Conservation (phyloP, 2,329 filamentous ascomycete genomes). For the Cyphellophora europaea region DNA sequence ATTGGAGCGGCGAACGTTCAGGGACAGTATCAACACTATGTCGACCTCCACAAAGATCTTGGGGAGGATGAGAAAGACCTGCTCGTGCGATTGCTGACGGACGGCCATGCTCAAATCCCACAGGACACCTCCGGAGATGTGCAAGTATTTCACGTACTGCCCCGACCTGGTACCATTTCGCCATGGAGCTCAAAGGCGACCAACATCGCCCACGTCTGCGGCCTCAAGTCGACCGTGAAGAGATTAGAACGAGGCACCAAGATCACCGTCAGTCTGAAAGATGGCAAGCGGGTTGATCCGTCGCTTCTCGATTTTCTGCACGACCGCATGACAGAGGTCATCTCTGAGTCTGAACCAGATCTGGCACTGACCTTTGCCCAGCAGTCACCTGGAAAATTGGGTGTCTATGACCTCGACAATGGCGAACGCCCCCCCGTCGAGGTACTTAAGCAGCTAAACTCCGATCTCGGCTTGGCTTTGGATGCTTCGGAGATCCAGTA, state of each 20-base stretch:
- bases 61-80: conserved; percentile 38
- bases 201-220: conserved; percentile 86
- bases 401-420: conserved; percentile 65
- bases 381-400: conserved; percentile 53
- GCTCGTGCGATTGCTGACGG: conserved; percentile 51
- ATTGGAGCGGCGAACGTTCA: conserved; percentile 34
- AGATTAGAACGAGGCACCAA: conserved; percentile 82
- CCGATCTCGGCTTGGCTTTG: conserved; percentile 71
- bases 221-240: conserved; percentile 59
- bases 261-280: conserved; percentile 52
- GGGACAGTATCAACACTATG: conserved; percentile 52
- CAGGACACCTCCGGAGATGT: conserved; percentile 34
- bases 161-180: conserved; percentile 72
- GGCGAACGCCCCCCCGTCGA: conserved; percentile 56
- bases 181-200: conserved; percentile 98
- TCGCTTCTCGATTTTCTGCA: conserved; percentile 57
- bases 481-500: conserved; percentile 89
- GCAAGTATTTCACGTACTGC: conserved; percentile 63
- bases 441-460: conserved; percentile 74
- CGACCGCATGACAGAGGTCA: conserved; percentile 91
- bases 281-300: conserved; percentile 40
- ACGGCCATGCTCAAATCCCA: conserved; percentile 43
- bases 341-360: conserved; percentile 58
- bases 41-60: conserved; percentile 47
- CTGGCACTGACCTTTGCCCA: conserved; percentile 72